Base-by-base conservation (phyloP, 2,329 filamentous ascomycete genomes). In the Venturiaceae sp. region DNA sequence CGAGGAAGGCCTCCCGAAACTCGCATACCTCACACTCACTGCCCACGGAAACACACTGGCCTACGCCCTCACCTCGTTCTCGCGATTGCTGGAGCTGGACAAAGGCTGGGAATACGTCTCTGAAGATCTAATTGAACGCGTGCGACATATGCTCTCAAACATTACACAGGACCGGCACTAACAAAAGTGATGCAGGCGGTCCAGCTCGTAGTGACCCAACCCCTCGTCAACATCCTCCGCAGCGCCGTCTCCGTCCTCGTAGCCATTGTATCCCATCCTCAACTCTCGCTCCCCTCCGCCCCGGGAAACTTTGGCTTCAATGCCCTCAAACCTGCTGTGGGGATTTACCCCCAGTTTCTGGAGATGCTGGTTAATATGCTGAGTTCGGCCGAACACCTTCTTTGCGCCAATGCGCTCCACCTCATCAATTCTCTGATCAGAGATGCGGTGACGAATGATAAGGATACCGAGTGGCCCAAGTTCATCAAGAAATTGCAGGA, bases 171-270 rank as follows among this genome's bases (percentile, higher is more conserved):
- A 30, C n/a, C n/a, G n/a, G n/a, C n/a, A 26, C 46, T 58, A 53
- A 58, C 23, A 36, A 11, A 5, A 14, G 55, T 30, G 32, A 33
- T 23, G 52, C 66, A 86, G 77, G 84, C 96, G 61, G 92, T 97
- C 65, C 88, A 96, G 71, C 80, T 99, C 55, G 90, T 97, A 62
- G 92, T 97, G 66, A 92, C 85, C 33, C 94, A 97, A 71, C 94
- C 92, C 26, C 82, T 99, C 61, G 94, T 99, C 73, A 99, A 99
- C 71, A 96, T 97, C 68, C 83, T 99, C 61, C 85, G 94, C 63
- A 94, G 94, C 66, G 92, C 92, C 67, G 96, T 99, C 88, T 92
- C 91, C 52, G 95, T 99, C 62, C 82, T 99, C 58, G 92, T 96
- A 52, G 90, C 92, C 13, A 86, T 97, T 59, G 92, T 99, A 56